Conservation (phyloP, 345 rosid species). For the Toxicodendron radicans region DNA sequence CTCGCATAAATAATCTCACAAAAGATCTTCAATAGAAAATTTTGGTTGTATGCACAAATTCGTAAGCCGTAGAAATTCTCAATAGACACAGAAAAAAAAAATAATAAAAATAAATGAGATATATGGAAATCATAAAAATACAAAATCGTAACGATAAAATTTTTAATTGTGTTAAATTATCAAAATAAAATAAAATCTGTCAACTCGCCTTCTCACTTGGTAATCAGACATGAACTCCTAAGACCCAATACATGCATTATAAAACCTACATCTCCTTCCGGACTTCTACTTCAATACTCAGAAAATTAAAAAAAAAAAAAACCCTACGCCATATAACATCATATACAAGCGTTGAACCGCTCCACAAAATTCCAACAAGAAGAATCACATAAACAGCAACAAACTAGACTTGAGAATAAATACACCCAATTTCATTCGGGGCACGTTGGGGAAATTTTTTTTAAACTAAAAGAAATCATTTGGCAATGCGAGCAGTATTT, state of each 20-base stretch:
- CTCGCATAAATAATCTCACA: neutral
- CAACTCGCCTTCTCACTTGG: neutral
- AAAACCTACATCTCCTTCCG: conserved; percentile 2
- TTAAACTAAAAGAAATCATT: conserved; percentile 8
- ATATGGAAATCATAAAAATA: neutral
- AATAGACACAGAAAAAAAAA: neutral
- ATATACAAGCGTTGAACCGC: neutral
- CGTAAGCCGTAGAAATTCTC: neutral
- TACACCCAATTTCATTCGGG: neutral
- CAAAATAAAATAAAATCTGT: neutral
- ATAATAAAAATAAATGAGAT: neutral
- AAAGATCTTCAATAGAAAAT: neutral
- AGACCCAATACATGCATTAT: neutral
- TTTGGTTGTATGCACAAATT: neutral
- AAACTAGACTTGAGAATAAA: neutral
- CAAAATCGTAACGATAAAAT: neutral
- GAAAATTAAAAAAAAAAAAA: neutral
- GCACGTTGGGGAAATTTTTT: no score
- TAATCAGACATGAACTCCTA: neutral
- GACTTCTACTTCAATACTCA: neutral
- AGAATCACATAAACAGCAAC: neutral
- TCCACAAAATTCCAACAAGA: neutral
- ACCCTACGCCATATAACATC: neutral
- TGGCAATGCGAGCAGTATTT: conserved; percentile 15
- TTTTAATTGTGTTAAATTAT: neutral